These are phyloP conservation scores for Metarhizium brunneum DNA, from an alignment of 2,329 filamentous ascomycete genomes.

Conservation along the genomic window DNA sequence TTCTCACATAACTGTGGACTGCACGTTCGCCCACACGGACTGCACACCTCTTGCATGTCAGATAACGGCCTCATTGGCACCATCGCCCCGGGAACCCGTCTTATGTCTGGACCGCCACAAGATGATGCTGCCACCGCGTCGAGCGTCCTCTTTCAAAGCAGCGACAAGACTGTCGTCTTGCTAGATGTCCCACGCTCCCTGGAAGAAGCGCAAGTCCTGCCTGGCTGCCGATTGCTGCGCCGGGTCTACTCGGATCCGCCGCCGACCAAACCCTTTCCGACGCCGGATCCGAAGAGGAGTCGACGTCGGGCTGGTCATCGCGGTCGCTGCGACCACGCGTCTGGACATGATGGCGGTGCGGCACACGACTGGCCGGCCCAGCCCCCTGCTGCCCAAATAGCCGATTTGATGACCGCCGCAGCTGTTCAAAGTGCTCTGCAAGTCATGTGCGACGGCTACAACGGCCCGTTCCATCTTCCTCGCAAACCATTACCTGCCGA, in stretches of 20 bases:
- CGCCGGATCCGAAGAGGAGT: slow-evolving; percentile 34
- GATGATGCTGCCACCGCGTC: slow-evolving; percentile 6
- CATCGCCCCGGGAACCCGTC: neutral
- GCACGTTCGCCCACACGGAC: neutral
- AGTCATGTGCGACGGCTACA: slow-evolving; percentile 21
- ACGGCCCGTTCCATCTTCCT: slow-evolving; percentile 38
- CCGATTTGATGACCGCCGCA: slow-evolving; percentile 44
- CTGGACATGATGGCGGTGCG: neutral
- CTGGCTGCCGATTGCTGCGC: slow-evolving; percentile 24
- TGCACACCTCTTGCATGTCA: too few species aligned
- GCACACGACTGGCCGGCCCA: slow-evolving; percentile 21
- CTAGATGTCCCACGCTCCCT: slow-evolving; percentile 64
- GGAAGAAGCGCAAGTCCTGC: slow-evolving; percentile 51
- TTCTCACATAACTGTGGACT: neutral
- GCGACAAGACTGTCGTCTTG: slow-evolving; percentile 39
- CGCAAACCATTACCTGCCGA: slow-evolving; percentile 18
- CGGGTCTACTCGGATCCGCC: slow-evolving; percentile 37
- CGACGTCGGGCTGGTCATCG: neutral
- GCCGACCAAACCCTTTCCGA: slow-evolving; percentile 35
- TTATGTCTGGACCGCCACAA: neutral
- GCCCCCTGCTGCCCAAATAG: slow-evolving; percentile 38
- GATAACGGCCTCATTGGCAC: neutral
- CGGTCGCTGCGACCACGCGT: slow-evolving; percentile 14
- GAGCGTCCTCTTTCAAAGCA: slow-evolving; percentile 24
- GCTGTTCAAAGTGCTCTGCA: slow-evolving; percentile 35